A percentile compares a stretch with the other conserved stretches of the same genome.
phyloP scores from a whole-genome alignment of 1,284 basidiomycete genomes.

The Puccinia triticina region DNA sequence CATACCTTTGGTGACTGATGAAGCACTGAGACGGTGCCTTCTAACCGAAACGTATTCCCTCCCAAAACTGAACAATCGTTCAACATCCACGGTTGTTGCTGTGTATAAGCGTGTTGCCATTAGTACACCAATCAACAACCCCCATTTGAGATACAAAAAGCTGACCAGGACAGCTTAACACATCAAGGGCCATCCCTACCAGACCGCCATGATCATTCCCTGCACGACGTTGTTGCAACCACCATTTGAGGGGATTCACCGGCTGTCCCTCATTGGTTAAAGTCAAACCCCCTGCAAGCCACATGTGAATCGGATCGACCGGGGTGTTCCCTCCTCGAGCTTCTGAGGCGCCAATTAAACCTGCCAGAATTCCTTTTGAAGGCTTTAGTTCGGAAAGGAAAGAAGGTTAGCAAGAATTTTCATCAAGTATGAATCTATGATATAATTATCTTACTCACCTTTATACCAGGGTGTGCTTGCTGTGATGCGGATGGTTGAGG shows the following conservation, averaged over 20 bases:
- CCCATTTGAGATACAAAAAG: background rate
- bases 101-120: background rate
- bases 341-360: background rate
- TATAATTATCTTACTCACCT: background rate
- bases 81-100: slow-evolving; percentile 8
- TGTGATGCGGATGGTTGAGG: background rate
- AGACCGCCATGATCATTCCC: slow-evolving; percentile 11
- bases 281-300: slow-evolving; percentile 7
- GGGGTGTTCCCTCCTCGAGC: background rate
- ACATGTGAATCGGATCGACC: background rate
- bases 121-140: background rate
- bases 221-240: background rate
- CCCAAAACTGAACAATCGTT: background rate
- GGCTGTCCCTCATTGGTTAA: background rate
- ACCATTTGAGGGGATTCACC: too few species aligned
- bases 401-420: background rate
- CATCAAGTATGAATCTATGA: background rate
- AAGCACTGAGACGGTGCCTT: too few species aligned
- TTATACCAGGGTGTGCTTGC: background rate
- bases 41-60: too few species aligned
- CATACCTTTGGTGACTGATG: background rate
- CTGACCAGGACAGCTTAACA: slow-evolving; percentile 6
- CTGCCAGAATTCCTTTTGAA: background rate
- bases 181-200: slow-evolving; percentile 8
- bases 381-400: background rate